A percentile compares a stretch with the other conserved stretches of the same genome.
These are phyloP conservation scores for Fomitopsis pulvina DNA, from an alignment of 768 basidiomycete genomes.

Conservation along the genomic window DNA sequence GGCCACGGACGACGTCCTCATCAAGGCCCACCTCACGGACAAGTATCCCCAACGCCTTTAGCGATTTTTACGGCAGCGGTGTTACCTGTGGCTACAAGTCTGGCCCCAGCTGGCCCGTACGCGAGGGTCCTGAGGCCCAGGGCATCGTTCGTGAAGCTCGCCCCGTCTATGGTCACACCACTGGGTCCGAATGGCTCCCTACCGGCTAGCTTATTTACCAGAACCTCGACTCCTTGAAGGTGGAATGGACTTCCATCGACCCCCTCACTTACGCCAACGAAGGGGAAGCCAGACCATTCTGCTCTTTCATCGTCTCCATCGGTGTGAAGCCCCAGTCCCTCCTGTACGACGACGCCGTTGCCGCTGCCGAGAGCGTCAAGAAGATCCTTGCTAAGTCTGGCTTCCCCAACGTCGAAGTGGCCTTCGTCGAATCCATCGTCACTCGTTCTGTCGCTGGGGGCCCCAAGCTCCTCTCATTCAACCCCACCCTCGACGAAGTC, in stretches of 20 bases:
- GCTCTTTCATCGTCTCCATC: constrained; percentile 1
- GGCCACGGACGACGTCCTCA: no score
- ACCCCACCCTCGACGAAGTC: background rate
- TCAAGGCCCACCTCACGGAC: constrained; percentile 8
- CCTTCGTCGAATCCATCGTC: constrained; percentile 1
- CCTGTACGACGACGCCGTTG: background rate
- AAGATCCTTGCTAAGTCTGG: background rate
- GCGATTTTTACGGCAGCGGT: constrained; percentile 22
- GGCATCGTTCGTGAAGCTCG: constrained; percentile 18
- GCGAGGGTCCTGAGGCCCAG: constrained; percentile 20
- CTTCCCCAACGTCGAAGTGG: constrained; percentile 7
- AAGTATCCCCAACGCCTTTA: constrained; percentile 13
- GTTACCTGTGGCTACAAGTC: constrained; percentile 16
- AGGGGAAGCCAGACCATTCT: constrained; percentile 4
- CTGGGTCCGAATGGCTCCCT: constrained; percentile 12
- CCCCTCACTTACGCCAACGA: constrained; percentile 16
- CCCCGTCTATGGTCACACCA: constrained; percentile 15
- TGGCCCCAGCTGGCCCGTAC: constrained; percentile 19
- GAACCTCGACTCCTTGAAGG: constrained; percentile 4
- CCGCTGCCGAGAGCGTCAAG: background rate
- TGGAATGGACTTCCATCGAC: constrained; percentile 20
- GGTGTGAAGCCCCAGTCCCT: constrained; percentile 3
- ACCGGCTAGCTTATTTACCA: constrained; percentile 11
- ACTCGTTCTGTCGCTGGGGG: background rate
- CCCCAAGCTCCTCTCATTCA: constrained; percentile 1